Evolutionary conservation across 768 basidiomycete species (phyloP).

Genomic region (Suillus paluster): DNA sequence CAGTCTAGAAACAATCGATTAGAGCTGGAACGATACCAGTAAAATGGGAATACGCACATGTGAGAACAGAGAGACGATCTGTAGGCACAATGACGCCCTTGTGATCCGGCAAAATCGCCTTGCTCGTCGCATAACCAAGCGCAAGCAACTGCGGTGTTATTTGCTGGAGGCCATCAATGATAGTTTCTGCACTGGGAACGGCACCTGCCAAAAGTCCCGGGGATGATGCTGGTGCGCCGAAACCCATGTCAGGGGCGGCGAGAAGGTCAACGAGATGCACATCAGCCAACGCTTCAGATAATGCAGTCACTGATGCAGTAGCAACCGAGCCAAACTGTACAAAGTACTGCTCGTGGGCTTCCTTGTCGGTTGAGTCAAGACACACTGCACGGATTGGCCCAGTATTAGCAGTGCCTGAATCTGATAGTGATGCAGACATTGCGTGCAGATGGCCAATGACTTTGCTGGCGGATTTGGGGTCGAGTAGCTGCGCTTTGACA

Average conservation of each 20-base stretch:
- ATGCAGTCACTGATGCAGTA: conserved; percentile 52
- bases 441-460: conserved; percentile 72
- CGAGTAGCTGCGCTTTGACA: conserved; percentile 67
- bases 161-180: conserved; percentile 67
- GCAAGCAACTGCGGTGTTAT: conserved; percentile 81
- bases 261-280: conserved; percentile 68
- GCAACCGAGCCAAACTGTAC: conserved; percentile 51
- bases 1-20: conserved; percentile 57
- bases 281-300: conserved; percentile 57
- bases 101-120: conserved; percentile 67
- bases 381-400: conserved; percentile 81
- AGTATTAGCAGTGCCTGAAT: conserved; percentile 19
- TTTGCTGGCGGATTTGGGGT: conserved; percentile 69
- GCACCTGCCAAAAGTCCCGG: conserved; percentile 74
- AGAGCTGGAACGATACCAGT: conserved; percentile 4
- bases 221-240: conserved; percentile 75
- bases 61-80: conserved; percentile 78
- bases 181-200: conserved; percentile 73
- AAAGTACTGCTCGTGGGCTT: conserved; percentile 66
- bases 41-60: conserved; percentile 55
- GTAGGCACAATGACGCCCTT: conserved; percentile 70
- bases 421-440: conserved; percentile 45
- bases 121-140: conserved; percentile 76
- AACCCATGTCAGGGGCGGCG: conserved; percentile 62
- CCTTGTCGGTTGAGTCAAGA: conserved; percentile 63